Percentiles rank a stretch among this genome's conserved stretches.
These are phyloP conservation scores for Tylopilus sp. DNA, from an alignment of 1,284 basidiomycete genomes.

Conservation along the genomic window DNA sequence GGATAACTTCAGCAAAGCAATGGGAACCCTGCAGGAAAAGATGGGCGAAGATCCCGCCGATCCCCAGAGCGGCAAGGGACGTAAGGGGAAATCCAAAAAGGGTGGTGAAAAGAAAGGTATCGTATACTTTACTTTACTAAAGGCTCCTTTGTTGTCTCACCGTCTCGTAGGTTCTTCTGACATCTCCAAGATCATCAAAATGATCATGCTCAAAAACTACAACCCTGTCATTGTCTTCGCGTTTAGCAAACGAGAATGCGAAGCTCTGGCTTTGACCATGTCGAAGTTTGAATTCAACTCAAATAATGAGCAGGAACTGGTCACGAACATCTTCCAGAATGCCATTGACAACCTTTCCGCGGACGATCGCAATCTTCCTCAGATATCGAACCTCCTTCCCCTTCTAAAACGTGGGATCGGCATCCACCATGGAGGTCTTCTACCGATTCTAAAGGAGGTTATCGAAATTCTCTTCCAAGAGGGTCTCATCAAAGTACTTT, in stretches of 20 bases:
- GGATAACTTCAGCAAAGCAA: slow-evolving; percentile 97
- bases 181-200: slow-evolving; percentile 97
- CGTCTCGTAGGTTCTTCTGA: slow-evolving; percentile 72
- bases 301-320: slow-evolving; percentile 88
- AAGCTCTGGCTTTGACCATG: slow-evolving; percentile 86
- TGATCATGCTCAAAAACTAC: slow-evolving; percentile 98
- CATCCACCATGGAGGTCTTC: slow-evolving; percentile 96
- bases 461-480: slow-evolving; percentile 99
- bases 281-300: slow-evolving; percentile 97
- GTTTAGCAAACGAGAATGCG: slow-evolving; percentile 98
- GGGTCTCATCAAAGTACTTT: slow-evolving; percentile 97
- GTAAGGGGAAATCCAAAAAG: slow-evolving; percentile 87
- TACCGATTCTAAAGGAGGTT: slow-evolving; percentile 98
- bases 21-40: slow-evolving; percentile 85
- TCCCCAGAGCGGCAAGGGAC: slow-evolving; percentile 75
- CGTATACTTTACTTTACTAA: neutral
- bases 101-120: slow-evolving; percentile 88
- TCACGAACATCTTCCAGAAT: slow-evolving; percentile 90
- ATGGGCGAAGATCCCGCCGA: slow-evolving; percentile 94
- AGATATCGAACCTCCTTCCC: slow-evolving; percentile 92
- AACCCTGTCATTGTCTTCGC: slow-evolving; percentile 99
- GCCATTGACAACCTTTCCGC: slow-evolving; percentile 88
- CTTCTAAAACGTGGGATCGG: slow-evolving; percentile 95
- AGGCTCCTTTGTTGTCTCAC: slow-evolving; percentile 2
- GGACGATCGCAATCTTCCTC: slow-evolving; percentile 89